Conservation (phyloP, 2,329 filamentous ascomycete species). For the Fusarium lateritium region DNA sequence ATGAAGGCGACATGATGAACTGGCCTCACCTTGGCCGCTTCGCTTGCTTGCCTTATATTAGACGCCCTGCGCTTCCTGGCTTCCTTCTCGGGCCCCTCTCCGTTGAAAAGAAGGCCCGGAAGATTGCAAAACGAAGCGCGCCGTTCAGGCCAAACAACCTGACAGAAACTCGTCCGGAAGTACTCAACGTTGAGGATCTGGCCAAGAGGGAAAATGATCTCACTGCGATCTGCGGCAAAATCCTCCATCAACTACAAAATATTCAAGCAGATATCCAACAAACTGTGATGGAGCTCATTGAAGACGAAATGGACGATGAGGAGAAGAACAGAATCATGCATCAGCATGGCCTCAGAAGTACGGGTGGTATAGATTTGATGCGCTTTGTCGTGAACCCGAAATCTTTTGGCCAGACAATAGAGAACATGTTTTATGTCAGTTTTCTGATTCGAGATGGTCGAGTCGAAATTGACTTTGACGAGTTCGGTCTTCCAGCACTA, state of each 20-base stretch:
- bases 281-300: slow-evolving; percentile 59
- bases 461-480: slow-evolving; percentile 81
- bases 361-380: slow-evolving; percentile 83
- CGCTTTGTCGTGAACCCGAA: slow-evolving; percentile 90
- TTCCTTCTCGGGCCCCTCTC: slow-evolving; percentile 92
- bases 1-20: slow-evolving; percentile 83
- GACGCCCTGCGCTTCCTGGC: slow-evolving; percentile 82
- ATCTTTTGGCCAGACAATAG: slow-evolving; percentile 94
- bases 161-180: slow-evolving; percentile 81
- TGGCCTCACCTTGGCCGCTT: slow-evolving; percentile 88
- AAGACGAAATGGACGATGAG: slow-evolving; percentile 63
- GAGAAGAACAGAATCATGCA: slow-evolving; percentile 71
- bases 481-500: slow-evolving; percentile 81
- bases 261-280: slow-evolving; percentile 64
- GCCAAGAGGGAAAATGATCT: slow-evolving; percentile 84
- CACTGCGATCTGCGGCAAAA: slow-evolving; percentile 82
- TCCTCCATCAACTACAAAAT: slow-evolving; percentile 72
- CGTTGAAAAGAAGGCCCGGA: slow-evolving; percentile 85
- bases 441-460: slow-evolving; percentile 92
- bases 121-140: slow-evolving; percentile 78
- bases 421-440: slow-evolving; percentile 97
- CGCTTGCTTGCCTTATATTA: slow-evolving; percentile 80
- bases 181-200: slow-evolving; percentile 81
- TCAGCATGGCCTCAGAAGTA: slow-evolving; percentile 74
- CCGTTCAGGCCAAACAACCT: slow-evolving; percentile 78